Base-by-base conservation (phyloP, 306 rosid genomes). In the Corylus heterophylla region DNA sequence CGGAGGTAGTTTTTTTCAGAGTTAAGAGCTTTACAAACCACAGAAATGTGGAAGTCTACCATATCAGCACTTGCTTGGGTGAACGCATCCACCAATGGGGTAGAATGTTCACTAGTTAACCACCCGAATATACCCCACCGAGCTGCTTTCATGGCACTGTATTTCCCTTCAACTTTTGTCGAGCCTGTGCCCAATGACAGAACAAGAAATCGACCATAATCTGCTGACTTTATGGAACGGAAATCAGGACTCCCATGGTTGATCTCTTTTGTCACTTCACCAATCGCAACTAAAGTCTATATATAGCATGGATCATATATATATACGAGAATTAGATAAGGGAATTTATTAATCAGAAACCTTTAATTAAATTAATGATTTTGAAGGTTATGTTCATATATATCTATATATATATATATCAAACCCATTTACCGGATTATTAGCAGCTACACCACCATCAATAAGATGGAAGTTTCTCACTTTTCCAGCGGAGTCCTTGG, bases 361-460 rank as follows among this genome's bases (percentile, higher is more conserved):
- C 2, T 42, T 42, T 5, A 31, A 31, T 31, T 31, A 31, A 31
- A 31, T 31, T 31, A 5, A 51, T 51, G 16, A 8, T 51, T 1
- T 6, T 1, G 1, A 51, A 51, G 18, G 18, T 1, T 51, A 0
- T 51, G 16, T 0, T 0, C 4, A 52, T 0, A 18, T 16, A 51
- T 51, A 13, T 0, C 7, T 16, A 51, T 51, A 13, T 1, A 1
- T 0, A 72, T 13, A 52, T 18, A 8, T 8, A 55, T 54, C n/a
- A n/a, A 55, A 17, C 10, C 3, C 0, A 47, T 29, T 11, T 90
- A 90, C 96, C 67, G 93, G 96, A 64, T 91, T 86, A 64, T 91
- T 89, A 12, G 97, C 94, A 51, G 91, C 89, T 29, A 92, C 88
- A 5, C 92, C 97, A 42, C 94, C 97, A n/a, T 92, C 97, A 17